Base-by-base conservation (phyloP, 1,284 basidiomycete species). In the Trametes polyzona region DNA sequence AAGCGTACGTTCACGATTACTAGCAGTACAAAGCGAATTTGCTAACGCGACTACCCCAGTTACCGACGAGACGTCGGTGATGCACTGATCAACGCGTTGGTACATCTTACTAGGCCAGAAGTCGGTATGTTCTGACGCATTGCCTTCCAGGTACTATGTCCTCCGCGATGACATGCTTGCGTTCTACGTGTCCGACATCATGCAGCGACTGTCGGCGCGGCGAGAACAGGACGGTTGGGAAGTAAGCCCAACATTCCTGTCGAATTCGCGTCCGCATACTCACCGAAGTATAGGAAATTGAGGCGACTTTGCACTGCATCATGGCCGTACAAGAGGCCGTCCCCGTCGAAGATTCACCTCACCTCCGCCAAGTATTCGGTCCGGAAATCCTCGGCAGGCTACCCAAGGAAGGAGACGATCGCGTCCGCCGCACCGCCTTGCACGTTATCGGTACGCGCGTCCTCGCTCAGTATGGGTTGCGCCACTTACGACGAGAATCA, bases 41-140 rank as follows among this genome's bases (percentile, higher is more conserved):
- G 26, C 9, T 58, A 33, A 35, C 19, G 23, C 8, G 8, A 4
- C n/a, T 16, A n/a, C 1, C 23, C 23, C 59, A 91, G 88, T 27
- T 96, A 95, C 76, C 83, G 94, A 65, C 77, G 93, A 61, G 93
- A 96, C 65, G 88, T 94, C 8, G 94, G 93, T 0, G 94, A 96
- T 73, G 93, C 93, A 1, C 80, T 96, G 26, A 90, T 96, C 58
- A 93, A 95, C 66, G 92, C 93, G 87, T 94, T 71, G 63, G 90
- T 78, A 16, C 14, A 19, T n/a, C 6, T 11, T 21, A 27, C 17
- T 23, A 2, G 2, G 8, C 7, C n/a, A 3, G 4, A 37, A 19
- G n/a, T n/a, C n/a, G 4, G 10, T 14, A 12, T 42, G 11, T 16
- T 24, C 21, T 21, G 7, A 9, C 2, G 24, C 2, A 19, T 10